Conservation (phyloP, 805 yeast species). For the Lipomyces chichibuensis region DNA sequence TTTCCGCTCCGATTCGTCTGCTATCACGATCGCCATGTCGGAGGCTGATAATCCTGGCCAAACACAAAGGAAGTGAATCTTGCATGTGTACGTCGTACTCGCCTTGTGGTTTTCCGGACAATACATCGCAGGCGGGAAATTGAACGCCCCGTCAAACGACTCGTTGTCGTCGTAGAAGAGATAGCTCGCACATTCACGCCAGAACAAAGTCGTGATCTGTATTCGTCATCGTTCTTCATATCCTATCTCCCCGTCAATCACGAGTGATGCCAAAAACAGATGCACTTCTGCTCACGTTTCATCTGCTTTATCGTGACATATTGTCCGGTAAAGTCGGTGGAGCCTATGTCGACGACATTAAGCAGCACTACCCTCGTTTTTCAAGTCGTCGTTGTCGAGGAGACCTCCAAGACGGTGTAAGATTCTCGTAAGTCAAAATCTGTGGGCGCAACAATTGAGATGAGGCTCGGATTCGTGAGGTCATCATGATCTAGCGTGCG, state of each 20-base stretch:
- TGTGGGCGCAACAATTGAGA: too few relatives aligned
- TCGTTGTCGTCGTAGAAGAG: slow-evolving; percentile 14
- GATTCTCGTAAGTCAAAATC: background rate
- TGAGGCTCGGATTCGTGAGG: too few relatives aligned
- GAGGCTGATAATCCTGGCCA: slow-evolving; percentile 19
- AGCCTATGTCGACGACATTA: slow-evolving; percentile 13
- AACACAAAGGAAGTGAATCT: slow-evolving; percentile 4
- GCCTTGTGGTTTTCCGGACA: slow-evolving; percentile 23
- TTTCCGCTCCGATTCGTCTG: slow-evolving; percentile 17
- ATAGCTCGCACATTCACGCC: slow-evolving; percentile 7
- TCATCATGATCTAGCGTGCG: background rate
- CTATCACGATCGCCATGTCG: slow-evolving; percentile 22
- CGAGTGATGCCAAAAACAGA: background rate
- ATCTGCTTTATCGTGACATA: slow-evolving; percentile 16
- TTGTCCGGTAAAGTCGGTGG: slow-evolving; percentile 20
- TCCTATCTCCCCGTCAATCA: background rate
- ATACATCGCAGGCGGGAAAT: slow-evolving; percentile 19
- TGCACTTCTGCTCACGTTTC: background rate
- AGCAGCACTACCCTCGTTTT: slow-evolving; percentile 2
- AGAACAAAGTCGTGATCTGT: slow-evolving; percentile 9
- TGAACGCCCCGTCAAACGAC: slow-evolving; percentile 18
- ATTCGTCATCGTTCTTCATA: slow-evolving; percentile 12
- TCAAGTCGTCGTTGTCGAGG: background rate
- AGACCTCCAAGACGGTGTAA: background rate
- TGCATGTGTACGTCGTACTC: slow-evolving; percentile 16